A percentile compares a stretch with the other conserved stretches of the same genome.
Evolutionary conservation across 495 filamentous ascomycete species (phyloP).

Genomic region (Eremomyces bilateralis): DNA sequence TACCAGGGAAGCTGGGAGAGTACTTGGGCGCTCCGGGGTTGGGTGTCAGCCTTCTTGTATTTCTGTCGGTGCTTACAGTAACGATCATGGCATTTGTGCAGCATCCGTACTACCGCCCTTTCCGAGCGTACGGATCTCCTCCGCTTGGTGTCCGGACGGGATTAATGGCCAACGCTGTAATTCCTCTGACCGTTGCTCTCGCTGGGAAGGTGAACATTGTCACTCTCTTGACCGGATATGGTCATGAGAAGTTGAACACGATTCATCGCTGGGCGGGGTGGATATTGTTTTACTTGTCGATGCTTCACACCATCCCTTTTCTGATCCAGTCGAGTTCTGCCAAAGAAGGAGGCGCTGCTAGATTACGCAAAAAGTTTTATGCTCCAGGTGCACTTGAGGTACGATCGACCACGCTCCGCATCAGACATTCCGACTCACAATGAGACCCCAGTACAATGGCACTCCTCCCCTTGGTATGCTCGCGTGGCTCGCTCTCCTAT

Average conservation of each 20-base stretch:
- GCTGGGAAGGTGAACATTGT: slow-evolving; percentile 23
- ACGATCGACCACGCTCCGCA: no score
- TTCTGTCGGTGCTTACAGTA: slow-evolving; percentile 7
- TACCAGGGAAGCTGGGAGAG: slow-evolving; percentile 10
- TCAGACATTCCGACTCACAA: no score
- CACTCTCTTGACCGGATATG: slow-evolving; percentile 28
- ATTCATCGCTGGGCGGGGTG: slow-evolving; percentile 33
- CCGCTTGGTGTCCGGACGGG: slow-evolving; percentile 30
- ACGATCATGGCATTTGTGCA: slow-evolving; percentile 12
- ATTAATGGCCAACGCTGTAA: slow-evolving; percentile 28
- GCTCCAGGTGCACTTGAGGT: no score
- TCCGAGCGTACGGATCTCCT: slow-evolving; percentile 21
- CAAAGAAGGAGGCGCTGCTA: no score
- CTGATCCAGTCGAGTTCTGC: no score
- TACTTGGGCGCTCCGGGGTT: slow-evolving; percentile 15
- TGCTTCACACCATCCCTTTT: slow-evolving; percentile 37
- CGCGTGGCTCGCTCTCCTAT: slow-evolving; percentile 15
- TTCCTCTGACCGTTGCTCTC: slow-evolving; percentile 29
- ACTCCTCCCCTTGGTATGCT: slow-evolving; percentile 18
- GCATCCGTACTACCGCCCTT: slow-evolving; percentile 18
- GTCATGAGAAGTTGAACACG: slow-evolving; percentile 32
- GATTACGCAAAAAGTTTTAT: no score
- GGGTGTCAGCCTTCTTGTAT: slow-evolving; percentile 9
- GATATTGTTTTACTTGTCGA: slow-evolving; percentile 29
- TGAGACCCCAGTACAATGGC: slow-evolving; percentile 19